Percentiles rank a stretch among this genome's conserved stretches.
These are phyloP conservation scores for Aspergillus sp. DNA, from an alignment of 2,329 filamentous ascomycete genomes.

Conservation along the genomic window DNA sequence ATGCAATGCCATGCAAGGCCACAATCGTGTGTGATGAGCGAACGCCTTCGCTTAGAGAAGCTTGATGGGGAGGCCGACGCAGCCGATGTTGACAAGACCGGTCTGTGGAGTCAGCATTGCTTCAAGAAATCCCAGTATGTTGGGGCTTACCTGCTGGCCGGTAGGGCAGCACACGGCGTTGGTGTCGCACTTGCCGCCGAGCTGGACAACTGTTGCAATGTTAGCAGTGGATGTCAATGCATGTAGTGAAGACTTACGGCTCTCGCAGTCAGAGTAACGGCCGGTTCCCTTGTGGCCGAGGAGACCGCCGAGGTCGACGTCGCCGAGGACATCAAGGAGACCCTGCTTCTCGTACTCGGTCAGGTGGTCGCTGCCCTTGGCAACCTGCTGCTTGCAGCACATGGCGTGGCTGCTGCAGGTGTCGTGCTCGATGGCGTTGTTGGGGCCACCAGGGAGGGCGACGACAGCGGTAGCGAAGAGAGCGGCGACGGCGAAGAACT, in stretches of 20 bases:
- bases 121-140: too few relatives aligned
- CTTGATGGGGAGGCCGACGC: neutral
- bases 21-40: too few relatives aligned
- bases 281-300: neutral
- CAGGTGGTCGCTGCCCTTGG: neutral
- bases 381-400: neutral
- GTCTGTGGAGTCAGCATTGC: neutral
- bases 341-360: neutral
- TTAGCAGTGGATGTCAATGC: neutral
- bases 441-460: slow-evolving; percentile 6
- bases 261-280: neutral
- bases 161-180: neutral
- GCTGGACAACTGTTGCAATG: neutral
- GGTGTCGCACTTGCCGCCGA: neutral
- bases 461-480: slow-evolving; percentile 24
- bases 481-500: slow-evolving; percentile 25
- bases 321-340: slow-evolving; percentile 1
- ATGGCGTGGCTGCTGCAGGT: neutral
- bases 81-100: neutral
- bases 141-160: neutral
- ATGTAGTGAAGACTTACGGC: neutral
- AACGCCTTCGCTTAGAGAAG: too few relatives aligned
- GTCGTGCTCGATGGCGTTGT: neutral
- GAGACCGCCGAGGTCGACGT: neutral
- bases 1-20: too few relatives aligned